Evolutionary conservation across 495 filamentous ascomycete genomes (phyloP), one percentile per base, ranked within the genome.

Genomic region (Stereocaulon alpinum): DNA sequence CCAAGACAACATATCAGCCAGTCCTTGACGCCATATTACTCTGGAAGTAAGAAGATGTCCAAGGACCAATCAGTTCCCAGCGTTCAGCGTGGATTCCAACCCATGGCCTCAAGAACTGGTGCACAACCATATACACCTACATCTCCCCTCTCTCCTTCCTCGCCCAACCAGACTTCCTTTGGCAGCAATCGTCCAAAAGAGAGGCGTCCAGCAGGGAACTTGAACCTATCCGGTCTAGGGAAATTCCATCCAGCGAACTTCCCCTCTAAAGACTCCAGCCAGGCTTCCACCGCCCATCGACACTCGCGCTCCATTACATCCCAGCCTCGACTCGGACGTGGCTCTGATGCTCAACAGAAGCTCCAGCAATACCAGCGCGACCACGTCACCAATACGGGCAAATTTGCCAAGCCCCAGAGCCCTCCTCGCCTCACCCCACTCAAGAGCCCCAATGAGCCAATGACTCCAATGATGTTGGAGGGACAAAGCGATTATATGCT

Each of bases 391-490:
- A 73, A 45, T 68, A 71, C 43, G 66, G 72, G 58, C 62, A 73
- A 59, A 55, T 71, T 64, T 58, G 63, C 76, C 66, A 64, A 72
- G 61, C 77, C 55, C 32, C 24, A 24, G 24, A 54, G 37, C 24
- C 83, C 83, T 22, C 88, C 88, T 9, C 73, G 81, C 18, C 67
- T 93, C 40, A 74, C 74, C 27, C 88, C 88, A 2, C 74, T 87
- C 4, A 80, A 80, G n/a, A 88, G 85, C 47, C 86, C 87, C 1
- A 87, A 87, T 0, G 62, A 51, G 22, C 86, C 86, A 0, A 86
- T 91, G 42, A 91, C 88, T 2, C 88, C 88, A 0, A 76, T 93
- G 68, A 80, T 80, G 3, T 69, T 93, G 32, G 86, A 89, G 63
- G 78, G 75, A 9, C 64, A 74, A 9, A 73, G 75, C 41, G 75